phyloP scores from a whole-genome alignment of 169 alveolate species.

The Cryptosporidium bovis region DNA sequence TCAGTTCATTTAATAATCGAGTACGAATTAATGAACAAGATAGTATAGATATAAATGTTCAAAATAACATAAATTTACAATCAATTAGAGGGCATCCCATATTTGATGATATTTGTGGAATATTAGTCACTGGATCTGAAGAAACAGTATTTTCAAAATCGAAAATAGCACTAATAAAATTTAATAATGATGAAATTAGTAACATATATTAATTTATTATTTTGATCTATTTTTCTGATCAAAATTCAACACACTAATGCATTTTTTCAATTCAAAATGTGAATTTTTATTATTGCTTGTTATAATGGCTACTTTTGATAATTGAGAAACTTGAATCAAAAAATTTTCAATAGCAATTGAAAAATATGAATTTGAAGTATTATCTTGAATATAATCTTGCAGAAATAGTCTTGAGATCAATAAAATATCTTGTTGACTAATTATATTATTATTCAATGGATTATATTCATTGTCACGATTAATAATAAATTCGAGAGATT shows the following conservation, averaged over 20 bases:
- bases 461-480: background rate
- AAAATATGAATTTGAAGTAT: background rate
- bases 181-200: background rate
- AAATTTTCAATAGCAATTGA: constrained; percentile 17
- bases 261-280: background rate
- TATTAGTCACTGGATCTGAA: constrained; percentile 7
- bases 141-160: constrained; percentile 18
- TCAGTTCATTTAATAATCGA: background rate
- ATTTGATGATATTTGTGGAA: constrained; percentile 42
- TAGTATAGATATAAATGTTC: background rate
- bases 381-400: constrained; percentile 25
- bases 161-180: constrained; percentile 1
- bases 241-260: constrained; percentile 8
- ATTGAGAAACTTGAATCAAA: background rate
- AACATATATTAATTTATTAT: background rate
- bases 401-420: constrained; percentile 7
- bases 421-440: constrained; percentile 25
- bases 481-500: constrained; percentile 19
- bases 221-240: background rate
- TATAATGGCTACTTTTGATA: background rate
- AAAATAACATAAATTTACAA: background rate
- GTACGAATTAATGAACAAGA: background rate
- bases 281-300: background rate
- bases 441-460: background rate
- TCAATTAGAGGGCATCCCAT: constrained; percentile 62